Base-by-base conservation (phyloP, 176 grass and related monocot species). In the Melocanna baccifera region DNA sequence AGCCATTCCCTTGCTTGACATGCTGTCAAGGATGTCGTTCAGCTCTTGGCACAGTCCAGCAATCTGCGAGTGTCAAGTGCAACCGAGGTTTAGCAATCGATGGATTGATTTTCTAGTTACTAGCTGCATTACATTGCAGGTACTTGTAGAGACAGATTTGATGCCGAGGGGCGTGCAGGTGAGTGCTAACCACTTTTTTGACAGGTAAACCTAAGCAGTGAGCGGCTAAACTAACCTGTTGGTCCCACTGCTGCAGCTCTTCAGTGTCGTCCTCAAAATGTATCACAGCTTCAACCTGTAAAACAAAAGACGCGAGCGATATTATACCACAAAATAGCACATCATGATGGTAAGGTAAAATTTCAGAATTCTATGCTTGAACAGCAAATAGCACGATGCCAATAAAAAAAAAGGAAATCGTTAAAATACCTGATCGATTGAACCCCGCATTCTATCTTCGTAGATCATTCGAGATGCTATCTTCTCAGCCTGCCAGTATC, bases 211-310 rank as follows among this genome's bases (percentile, higher is more conserved):
- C 15, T 53, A 71, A 74, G 62, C 25, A 32, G 1, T 81, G 12
- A 25, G 14, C 23, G 0, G 12, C 20, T 20, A 12, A 75, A 83
- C 91, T 78, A 73, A 96, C 97, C 91, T 99, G 91, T 47, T 96
- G 86, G 79, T 99, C 97, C 97, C 97, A 99, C 83, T 96, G 96
- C 86, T 92, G 93, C 9, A 99, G 83, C 87, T 92, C 93, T 81
- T 96, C 96, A 0, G 91, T 94, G 79, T 99, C 97, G 64, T 99
- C 97, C 23, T 99, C 97, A 86, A 99, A 99, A 94, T 99, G 93
- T 89, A 99, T 99, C 63, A 99, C 74, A 46, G 93, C 89, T 81
- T 99, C 93, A 86, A 99, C 97, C 97, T 99, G 75, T 52, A 34
- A 67, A 69, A 83, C 67, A 66, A 78, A 18, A 56, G 9, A 65